These are phyloP conservation scores for Cryptosporidium viatorum DNA, from an alignment of 169 alveolate genomes.

Conservation along the genomic window DNA sequence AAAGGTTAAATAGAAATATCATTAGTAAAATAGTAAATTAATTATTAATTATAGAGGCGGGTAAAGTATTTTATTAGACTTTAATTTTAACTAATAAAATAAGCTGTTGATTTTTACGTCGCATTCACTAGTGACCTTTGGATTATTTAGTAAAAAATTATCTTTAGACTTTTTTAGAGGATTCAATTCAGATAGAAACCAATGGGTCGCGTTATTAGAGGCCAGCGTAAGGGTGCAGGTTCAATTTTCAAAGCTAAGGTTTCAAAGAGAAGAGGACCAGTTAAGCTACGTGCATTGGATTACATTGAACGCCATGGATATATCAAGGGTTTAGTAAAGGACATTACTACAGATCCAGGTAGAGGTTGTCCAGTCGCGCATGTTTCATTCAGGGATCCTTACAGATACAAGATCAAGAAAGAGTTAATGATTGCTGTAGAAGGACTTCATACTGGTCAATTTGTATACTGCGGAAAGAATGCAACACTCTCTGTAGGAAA, in stretches of 20 bases:
- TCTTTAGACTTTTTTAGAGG: conserved; percentile 8
- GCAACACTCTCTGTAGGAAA: conserved; percentile 97
- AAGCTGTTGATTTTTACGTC: background rate
- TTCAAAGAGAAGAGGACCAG: conserved; percentile 95
- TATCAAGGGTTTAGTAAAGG: conserved; percentile 97
- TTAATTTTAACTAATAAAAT: background rate
- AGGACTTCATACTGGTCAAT: conserved; percentile 99
- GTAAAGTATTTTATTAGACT: background rate
- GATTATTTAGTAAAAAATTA: background rate
- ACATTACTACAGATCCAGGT: conserved; percentile 98
- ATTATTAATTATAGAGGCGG: conserved; percentile 22
- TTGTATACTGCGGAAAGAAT: conserved; percentile 96
- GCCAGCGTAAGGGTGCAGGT: conserved; percentile 98
- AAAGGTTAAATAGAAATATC: background rate
- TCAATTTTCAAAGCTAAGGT: conserved; percentile 94
- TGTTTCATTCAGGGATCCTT: conserved; percentile 96
- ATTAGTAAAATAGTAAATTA: conserved; percentile 31
- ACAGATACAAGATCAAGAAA: conserved; percentile 93
- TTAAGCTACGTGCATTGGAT: conserved; percentile 95
- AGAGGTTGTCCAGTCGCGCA: conserved; percentile 99
- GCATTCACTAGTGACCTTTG: conserved; percentile 34
- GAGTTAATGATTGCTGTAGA: conserved; percentile 98
- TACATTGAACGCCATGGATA: conserved; percentile 88
- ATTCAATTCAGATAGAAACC: conserved; percentile 30
- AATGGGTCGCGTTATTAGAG: conserved; percentile 83